A percentile compares a stretch with the other conserved stretches of the same genome.
These are phyloP conservation scores for Avicennia marina DNA, from an alignment of 257 asterid genomes.

Conservation along the genomic window DNA sequence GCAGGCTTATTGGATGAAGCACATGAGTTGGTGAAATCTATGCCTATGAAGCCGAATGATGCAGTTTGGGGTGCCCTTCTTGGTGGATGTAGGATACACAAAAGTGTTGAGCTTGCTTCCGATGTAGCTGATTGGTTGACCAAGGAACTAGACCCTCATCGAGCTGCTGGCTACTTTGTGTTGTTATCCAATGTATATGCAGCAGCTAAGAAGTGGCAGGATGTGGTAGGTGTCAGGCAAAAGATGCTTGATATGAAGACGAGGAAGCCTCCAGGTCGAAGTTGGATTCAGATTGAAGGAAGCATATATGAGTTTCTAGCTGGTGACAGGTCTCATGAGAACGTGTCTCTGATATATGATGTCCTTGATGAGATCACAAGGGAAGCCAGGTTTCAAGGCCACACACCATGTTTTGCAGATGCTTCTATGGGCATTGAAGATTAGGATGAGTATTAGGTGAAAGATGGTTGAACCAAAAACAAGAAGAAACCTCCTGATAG, in stretches of 20 bases:
- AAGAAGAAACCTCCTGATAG: background rate
- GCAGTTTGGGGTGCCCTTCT: conserved; percentile 87
- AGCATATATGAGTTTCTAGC: conserved; percentile 39
- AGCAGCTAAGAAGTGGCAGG: conserved; percentile 60
- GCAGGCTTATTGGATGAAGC: conserved; percentile 83
- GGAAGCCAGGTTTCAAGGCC: conserved; percentile 34
- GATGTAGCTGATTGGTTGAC: conserved; percentile 41
- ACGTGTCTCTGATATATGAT: conserved; percentile 28
- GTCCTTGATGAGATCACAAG: conserved; percentile 36
- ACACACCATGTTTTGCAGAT: conserved; percentile 4
- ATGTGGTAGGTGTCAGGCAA: conserved; percentile 44
- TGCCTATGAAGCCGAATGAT: conserved; percentile 80
- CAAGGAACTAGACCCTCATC: conserved; percentile 38
- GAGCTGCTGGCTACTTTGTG: conserved; percentile 57
- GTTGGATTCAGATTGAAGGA: conserved; percentile 65
- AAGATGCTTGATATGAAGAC: conserved; percentile 43
- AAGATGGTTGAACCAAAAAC: background rate
- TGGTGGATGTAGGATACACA: conserved; percentile 70
- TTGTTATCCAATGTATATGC: conserved; percentile 67
- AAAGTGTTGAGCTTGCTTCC: conserved; percentile 53
- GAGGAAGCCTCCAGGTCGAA: conserved; percentile 62
- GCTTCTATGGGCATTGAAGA: background rate
- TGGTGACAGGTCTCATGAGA: conserved; percentile 46
- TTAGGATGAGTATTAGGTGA: background rate
- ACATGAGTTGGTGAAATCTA: conserved; percentile 40